Conservation (phyloP, 2,329 filamentous ascomycete species). For the Aureobasidium sp. region DNA sequence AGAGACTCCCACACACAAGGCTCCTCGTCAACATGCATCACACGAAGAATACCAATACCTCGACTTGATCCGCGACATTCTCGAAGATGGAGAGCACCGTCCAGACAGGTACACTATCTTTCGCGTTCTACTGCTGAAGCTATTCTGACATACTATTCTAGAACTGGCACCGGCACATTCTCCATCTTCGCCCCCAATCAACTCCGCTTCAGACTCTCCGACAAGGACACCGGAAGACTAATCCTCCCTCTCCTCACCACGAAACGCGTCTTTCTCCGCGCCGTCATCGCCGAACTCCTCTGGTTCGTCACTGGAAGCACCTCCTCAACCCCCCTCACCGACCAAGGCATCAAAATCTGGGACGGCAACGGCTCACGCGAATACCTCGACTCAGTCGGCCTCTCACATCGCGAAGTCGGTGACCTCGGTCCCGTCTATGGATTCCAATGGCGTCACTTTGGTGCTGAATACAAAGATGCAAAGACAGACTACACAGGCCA, state of each 20-base stretch:
- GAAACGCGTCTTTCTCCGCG: constrained; percentile 94
- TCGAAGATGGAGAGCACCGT: constrained; percentile 85
- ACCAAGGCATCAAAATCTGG: constrained; percentile 95
- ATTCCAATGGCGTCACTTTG: constrained; percentile 99
- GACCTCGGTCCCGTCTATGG: constrained; percentile 97
- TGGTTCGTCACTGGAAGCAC: constrained; percentile 95
- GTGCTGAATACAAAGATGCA: constrained; percentile 85
- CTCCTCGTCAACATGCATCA: constrained; percentile 27
- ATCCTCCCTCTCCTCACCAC: constrained; percentile 96
- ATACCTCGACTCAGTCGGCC: constrained; percentile 87
- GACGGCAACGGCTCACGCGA: constrained; percentile 95
- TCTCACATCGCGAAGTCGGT: constrained; percentile 83
- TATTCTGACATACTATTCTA: constrained; percentile 36
- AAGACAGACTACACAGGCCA: constrained; percentile 85
- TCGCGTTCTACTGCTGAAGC: neutral
- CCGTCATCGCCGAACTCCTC: constrained; percentile 91
- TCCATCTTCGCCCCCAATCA: constrained; percentile 90
- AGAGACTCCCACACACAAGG: constrained; percentile 26
- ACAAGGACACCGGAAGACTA: constrained; percentile 53
- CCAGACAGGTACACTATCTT: constrained; percentile 74
- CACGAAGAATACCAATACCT: constrained; percentile 98
- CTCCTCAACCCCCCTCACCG: constrained; percentile 78
- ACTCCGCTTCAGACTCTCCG: constrained; percentile 86
- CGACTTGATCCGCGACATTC: constrained; percentile 85
- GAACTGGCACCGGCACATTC: constrained; percentile 93